Percentiles rank a stretch among this genome's conserved stretches.
phyloP scores from a whole-genome alignment of 805 yeast species.

The Sungouiella thailandica region DNA sequence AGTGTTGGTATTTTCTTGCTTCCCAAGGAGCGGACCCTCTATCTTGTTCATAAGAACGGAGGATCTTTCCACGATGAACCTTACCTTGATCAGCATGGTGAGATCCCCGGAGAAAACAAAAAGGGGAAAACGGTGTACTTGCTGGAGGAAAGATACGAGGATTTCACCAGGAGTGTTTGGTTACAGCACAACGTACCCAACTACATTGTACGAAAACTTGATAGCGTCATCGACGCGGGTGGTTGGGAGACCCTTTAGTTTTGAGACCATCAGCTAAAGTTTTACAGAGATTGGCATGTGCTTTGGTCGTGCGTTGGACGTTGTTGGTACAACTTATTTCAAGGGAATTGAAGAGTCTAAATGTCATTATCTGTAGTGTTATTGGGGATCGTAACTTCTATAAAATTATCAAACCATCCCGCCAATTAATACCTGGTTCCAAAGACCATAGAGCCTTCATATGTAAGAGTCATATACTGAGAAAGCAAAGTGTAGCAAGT shows the following conservation, averaged over 20 bases:
- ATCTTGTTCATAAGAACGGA: conserved; percentile 63
- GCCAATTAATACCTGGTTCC: too few relatives aligned
- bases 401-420: too few relatives aligned
- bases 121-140: conserved; percentile 69
- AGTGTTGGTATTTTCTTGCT: conserved; percentile 67
- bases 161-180: conserved; percentile 66
- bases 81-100: conserved; percentile 82
- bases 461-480: too few relatives aligned
- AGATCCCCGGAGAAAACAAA: conserved; percentile 67
- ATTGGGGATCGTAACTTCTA: too few relatives aligned
- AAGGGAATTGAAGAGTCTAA: too few relatives aligned
- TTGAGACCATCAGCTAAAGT: too few relatives aligned
- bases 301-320: too few relatives aligned
- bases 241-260: conserved; percentile 91
- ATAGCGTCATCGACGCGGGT: conserved; percentile 76
- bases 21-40: conserved; percentile 62
- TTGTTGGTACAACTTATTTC: too few relatives aligned
- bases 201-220: conserved; percentile 72
- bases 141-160: conserved; percentile 56
- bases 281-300: too few relatives aligned
- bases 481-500: too few relatives aligned
- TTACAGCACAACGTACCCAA: conserved; percentile 74
- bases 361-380: too few relatives aligned
- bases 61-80: conserved; percentile 88
- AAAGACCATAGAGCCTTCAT: too few relatives aligned